Evolutionary conservation across 2,329 filamentous ascomycete genomes (phyloP).

Genomic region (Conoideocrella luteorostrata): DNA sequence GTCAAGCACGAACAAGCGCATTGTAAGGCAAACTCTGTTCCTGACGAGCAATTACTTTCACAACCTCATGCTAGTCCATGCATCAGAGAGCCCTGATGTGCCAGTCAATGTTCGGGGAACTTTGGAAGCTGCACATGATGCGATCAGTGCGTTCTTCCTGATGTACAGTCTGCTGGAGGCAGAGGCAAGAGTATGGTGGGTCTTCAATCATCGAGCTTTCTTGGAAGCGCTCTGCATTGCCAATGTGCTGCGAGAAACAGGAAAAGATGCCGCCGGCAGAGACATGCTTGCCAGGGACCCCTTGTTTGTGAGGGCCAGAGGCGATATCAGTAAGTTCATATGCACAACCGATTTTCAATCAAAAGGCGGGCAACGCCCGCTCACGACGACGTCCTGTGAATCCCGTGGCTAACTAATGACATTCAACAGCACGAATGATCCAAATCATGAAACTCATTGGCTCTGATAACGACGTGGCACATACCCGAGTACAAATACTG

Average conservation of each 20-base stretch:
- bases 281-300: slow-evolving; percentile 47
- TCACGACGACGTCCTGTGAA: too few species aligned
- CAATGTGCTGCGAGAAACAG: slow-evolving; percentile 48
- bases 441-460: slow-evolving; percentile 56
- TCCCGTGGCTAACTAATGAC: not conserved
- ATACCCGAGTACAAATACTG: slow-evolving; percentile 52
- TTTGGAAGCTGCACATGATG: slow-evolving; percentile 69
- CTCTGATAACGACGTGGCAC: slow-evolving; percentile 52
- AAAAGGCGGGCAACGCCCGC: too few species aligned
- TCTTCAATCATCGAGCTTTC: slow-evolving; percentile 75
- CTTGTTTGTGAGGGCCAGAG: slow-evolving; percentile 51
- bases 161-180: slow-evolving; percentile 61
- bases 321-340: slow-evolving; percentile 50
- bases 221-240: slow-evolving; percentile 67
- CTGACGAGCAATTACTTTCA: slow-evolving; percentile 79
- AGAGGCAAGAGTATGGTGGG: slow-evolving; percentile 78
- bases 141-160: slow-evolving; percentile 68
- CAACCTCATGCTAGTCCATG: slow-evolving; percentile 73
- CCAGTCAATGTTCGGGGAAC: slow-evolving; percentile 62
- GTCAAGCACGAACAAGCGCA: slow-evolving; percentile 54
- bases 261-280: slow-evolving; percentile 36
- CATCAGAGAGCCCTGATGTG: slow-evolving; percentile 59
- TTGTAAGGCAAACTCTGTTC: slow-evolving; percentile 69
- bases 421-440: slow-evolving; percentile 51
- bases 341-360: too few species aligned